A percentile compares a stretch with the other conserved stretches of the same genome.
Conservation (phyloP, 164 flowering plant genomes). For the Platanus orientalis region DNA sequence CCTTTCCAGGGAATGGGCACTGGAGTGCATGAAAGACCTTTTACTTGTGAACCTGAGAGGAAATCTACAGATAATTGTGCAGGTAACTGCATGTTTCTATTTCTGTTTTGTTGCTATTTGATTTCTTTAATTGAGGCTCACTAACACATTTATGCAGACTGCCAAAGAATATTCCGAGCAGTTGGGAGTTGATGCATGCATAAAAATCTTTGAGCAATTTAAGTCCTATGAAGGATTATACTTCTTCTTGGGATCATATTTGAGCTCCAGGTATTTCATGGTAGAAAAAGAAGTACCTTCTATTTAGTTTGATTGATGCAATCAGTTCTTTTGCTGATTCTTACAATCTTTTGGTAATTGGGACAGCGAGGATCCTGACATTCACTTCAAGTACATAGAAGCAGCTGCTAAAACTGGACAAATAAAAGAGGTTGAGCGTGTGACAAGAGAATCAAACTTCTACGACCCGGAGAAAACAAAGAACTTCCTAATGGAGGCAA, state of each 20-base stretch:
- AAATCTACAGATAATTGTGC: conserved; percentile 84
- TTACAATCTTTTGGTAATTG: conserved; percentile 3
- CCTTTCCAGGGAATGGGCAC: conserved; percentile 76
- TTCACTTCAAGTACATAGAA: conserved; percentile 82
- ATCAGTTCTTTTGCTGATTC: not conserved
- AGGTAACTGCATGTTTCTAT: conserved; percentile 30
- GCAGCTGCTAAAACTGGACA: conserved; percentile 78
- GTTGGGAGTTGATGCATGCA: conserved; percentile 69
- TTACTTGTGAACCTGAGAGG: conserved; percentile 66
- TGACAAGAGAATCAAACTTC: conserved; percentile 78
- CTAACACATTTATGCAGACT: conserved; percentile 31
- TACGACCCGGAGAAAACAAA: conserved; percentile 79
- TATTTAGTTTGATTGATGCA: not conserved
- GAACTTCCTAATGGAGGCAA: conserved; percentile 82
- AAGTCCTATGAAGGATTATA: conserved; percentile 80
- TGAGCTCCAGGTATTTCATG: conserved; percentile 62
- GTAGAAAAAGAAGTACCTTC: not conserved
- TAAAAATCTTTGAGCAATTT: conserved; percentile 79
- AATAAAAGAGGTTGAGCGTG: conserved; percentile 81
- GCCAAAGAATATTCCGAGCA: conserved; percentile 86
- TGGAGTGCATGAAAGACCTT: conserved; percentile 90
- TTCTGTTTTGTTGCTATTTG: not conserved
- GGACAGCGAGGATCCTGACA: conserved; percentile 80
- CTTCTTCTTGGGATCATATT: conserved; percentile 74
- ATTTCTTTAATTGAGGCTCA: not conserved